Evolutionary conservation across 352 stramenopile genomes (phyloP).

Genomic region (Phytophthora podocarpi): DNA sequence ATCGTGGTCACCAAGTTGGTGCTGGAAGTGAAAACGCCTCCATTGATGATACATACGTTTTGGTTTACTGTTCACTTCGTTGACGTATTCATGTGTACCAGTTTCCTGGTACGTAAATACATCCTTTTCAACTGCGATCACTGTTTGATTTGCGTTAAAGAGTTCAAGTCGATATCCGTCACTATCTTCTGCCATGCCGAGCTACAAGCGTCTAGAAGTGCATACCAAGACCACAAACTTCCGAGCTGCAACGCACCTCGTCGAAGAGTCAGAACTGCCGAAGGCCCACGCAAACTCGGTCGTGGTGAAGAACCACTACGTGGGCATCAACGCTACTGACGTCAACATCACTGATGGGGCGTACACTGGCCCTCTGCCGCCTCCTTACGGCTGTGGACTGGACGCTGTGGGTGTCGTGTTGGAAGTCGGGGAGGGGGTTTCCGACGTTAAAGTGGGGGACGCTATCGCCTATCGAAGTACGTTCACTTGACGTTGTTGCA

Average conservation of each 20-base stretch:
- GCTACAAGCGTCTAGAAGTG: constrained; percentile 47
- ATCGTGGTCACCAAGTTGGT: too few species aligned
- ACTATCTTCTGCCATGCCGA: constrained; percentile 30
- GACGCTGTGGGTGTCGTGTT: constrained; percentile 48
- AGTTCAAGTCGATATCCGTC: constrained; percentile 8
- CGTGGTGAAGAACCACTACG: constrained; percentile 50
- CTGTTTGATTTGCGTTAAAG: constrained; percentile 17
- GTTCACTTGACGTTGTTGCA: too few species aligned
- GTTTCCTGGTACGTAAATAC: background rate
- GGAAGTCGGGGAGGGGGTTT: constrained; percentile 44
- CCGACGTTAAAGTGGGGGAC: constrained; percentile 44
- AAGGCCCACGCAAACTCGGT: constrained; percentile 26
- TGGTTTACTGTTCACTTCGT: background rate
- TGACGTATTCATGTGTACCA: constrained; percentile 9
- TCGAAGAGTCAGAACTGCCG: constrained; percentile 36
- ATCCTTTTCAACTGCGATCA: background rate
- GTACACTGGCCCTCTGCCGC: constrained; percentile 36
- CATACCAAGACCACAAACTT: constrained; percentile 52
- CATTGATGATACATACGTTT: too few species aligned
- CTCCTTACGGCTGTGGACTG: constrained; percentile 53
- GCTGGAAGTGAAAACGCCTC: too few species aligned
- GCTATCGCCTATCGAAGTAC: constrained; percentile 51
- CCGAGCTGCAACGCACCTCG: constrained; percentile 40
- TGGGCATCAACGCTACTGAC: constrained; percentile 60
- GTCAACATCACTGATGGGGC: constrained; percentile 58